Percentiles rank a stretch among this genome's conserved stretches.
Evolutionary conservation across 2,329 filamentous ascomycete species (phyloP).

Genomic region (Microsporum canis): DNA sequence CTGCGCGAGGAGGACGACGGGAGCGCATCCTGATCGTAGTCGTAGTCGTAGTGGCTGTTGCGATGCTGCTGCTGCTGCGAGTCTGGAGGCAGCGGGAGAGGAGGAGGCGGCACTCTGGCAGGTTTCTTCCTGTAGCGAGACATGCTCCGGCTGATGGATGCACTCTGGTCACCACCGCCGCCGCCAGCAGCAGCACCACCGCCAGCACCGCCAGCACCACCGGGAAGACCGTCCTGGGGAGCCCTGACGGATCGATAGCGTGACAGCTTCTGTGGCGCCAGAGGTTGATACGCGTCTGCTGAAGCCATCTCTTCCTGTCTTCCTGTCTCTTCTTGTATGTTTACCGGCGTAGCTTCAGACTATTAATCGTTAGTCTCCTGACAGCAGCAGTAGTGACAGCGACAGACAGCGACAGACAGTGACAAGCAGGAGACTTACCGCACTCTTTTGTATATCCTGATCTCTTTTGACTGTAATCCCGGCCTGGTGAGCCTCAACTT

Average conservation of each 20-base stretch:
- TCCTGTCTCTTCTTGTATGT: background rate
- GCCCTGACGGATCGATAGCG: constrained; percentile 45
- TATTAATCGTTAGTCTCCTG: too few species aligned
- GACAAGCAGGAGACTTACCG: too few species aligned
- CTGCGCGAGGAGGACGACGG: background rate
- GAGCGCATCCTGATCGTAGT: background rate
- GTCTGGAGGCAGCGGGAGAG: background rate
- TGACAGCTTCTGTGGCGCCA: constrained; percentile 38
- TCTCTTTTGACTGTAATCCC: too few species aligned
- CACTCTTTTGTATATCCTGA: too few species aligned
- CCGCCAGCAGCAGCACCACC: background rate
- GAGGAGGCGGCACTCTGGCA: constrained; percentile 9
- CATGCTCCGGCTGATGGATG: constrained; percentile 26
- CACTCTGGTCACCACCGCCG: constrained; percentile 14
- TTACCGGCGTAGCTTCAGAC: background rate
- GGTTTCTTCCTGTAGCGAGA: constrained; percentile 26
- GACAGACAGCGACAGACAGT: too few species aligned
- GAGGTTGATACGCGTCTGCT: constrained; percentile 1
- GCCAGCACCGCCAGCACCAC: background rate
- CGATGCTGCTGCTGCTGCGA: background rate
- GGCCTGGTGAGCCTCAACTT: too few species aligned
- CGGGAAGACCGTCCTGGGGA: constrained; percentile 5
- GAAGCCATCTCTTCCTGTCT: background rate
- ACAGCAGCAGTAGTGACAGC: too few species aligned
- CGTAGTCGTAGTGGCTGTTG: background rate